These are phyloP conservation scores for Tuber umbilicatum DNA, from an alignment of 495 filamentous ascomycete genomes.

Conservation along the genomic window DNA sequence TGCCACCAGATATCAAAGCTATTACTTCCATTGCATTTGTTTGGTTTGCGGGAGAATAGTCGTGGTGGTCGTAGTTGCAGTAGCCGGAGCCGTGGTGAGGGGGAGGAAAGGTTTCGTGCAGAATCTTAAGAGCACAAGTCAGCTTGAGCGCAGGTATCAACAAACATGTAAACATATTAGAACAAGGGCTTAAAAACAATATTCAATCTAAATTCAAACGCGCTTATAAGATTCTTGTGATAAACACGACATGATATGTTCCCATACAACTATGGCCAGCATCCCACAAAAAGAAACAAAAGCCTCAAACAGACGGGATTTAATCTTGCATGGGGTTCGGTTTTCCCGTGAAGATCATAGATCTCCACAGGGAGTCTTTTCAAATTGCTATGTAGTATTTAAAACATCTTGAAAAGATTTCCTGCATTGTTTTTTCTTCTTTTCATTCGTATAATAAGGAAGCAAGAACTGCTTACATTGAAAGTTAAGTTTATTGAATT, in stretches of 20 bases:
- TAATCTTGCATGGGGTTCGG: slow-evolving; percentile 26
- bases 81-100: background rate
- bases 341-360: background rate
- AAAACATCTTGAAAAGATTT: slow-evolving; percentile 2
- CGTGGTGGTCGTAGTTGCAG: background rate
- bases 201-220: background rate
- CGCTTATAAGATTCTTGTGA: background rate
- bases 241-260: slow-evolving; percentile 8
- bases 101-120: background rate
- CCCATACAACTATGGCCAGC: slow-evolving; percentile 33
- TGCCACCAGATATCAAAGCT: slow-evolving; percentile 88
- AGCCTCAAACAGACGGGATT: slow-evolving; percentile 38
- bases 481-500: background rate
- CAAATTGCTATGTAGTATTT: background rate
- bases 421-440: background rate
- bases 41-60: background rate
- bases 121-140: background rate
- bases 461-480: background rate
- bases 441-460: background rate
- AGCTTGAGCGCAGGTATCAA: background rate
- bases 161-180: background rate
- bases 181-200: background rate
- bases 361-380: background rate
- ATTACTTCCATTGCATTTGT: slow-evolving; percentile 56
- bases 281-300: slow-evolving; percentile 33